Base-by-base conservation (phyloP, 257 asterid genomes). In the Capsicum pubescens region DNA sequence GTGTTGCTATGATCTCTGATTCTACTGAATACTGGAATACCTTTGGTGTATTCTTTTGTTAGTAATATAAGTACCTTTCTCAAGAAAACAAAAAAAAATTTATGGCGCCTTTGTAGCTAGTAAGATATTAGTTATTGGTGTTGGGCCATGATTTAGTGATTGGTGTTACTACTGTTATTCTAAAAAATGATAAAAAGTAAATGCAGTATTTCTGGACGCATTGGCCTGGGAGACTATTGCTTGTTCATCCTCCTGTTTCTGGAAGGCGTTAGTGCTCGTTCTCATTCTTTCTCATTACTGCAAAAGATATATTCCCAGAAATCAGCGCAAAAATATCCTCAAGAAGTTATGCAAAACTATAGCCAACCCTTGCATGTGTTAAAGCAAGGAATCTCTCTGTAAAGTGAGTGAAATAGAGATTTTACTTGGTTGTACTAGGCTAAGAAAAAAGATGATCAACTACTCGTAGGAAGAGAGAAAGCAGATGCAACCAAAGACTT, bases 251-350 rank as follows among this genome's bases (percentile, higher is more conserved):
- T 74, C 61, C 50, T 50, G 36, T 50, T 50, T 50, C 21, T 26
- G 42, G 44, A 74, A 69, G 44, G 80, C 14, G 0, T 19, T 74
- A 74, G 80, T 74, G 36, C 80, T 74, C 42, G 12, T 32, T 50
- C 36, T 74, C 60, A 50, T 74, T 74, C 80, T 50, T 74, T 21
- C 80, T 21, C 61, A 74, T 74, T 42, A 50, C 19, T 50, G 80
- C 59, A 19, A 74, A 60, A 32, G 7, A 74, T 74, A 19, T 50
- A 48, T 26, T 74, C 26, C 60, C 19, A 74, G 61, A 74, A 74
- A 74, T 9, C 80, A 19, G 80, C 61, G 21, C 50, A 74, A 74
- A 26, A 12, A 21, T 74, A 44, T 74, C 8, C 39, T 4, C 16
- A 21, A 50, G 80, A 48, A 19, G 80, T 19, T 74, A 48, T 15